Evolutionary conservation across 257 asterid genomes (phyloP).

Genomic region (Nicotiana otophora): DNA sequence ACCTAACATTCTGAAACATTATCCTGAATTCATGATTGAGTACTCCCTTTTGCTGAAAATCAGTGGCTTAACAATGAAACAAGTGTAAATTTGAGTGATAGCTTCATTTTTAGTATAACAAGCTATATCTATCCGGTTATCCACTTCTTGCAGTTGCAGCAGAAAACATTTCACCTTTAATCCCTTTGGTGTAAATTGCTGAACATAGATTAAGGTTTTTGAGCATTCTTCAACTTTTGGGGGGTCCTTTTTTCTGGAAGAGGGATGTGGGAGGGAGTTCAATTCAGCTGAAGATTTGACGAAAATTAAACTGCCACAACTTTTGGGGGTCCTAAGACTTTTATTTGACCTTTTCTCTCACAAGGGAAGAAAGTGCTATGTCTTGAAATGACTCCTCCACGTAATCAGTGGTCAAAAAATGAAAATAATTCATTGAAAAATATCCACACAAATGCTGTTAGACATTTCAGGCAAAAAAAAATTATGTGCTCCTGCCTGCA

Average conservation of each 20-base stretch:
- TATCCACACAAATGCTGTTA: background rate
- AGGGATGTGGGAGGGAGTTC: background rate
- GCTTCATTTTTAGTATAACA: background rate
- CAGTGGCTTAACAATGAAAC: background rate
- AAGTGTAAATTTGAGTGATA: background rate
- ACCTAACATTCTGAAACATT: background rate
- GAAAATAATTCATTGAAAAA: background rate
- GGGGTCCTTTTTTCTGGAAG: background rate
- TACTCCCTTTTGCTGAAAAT: background rate
- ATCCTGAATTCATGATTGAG: background rate
- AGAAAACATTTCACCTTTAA: background rate
- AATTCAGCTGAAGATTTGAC: background rate
- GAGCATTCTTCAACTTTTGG: slow-evolving; percentile 1
- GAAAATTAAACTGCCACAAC: background rate
- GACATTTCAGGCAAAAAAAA: background rate
- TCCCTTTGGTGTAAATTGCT: background rate
- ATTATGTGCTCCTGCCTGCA: background rate
- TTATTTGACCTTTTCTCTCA: background rate
- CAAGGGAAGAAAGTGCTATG: background rate
- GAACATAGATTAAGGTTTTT: background rate
- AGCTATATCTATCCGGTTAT: background rate
- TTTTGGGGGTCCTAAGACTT: background rate
- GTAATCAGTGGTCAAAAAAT: background rate
- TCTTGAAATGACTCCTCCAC: background rate
- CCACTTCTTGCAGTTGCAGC: background rate